Conservation (phyloP, 805 yeast species). For the Dipodascus geniculatus region DNA sequence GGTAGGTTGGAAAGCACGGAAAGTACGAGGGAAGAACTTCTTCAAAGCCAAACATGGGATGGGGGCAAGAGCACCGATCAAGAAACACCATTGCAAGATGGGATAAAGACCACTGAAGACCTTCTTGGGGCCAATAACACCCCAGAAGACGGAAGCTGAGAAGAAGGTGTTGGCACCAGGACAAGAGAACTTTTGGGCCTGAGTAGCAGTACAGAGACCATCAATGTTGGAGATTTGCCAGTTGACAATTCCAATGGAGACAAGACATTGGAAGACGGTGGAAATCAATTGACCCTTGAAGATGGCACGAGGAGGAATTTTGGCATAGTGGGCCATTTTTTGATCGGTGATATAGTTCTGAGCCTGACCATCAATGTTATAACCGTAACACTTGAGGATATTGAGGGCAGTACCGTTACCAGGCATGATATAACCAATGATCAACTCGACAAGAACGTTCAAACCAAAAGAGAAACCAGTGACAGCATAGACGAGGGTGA, state of each 20-base stretch:
- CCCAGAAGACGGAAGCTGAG: constrained; percentile 34
- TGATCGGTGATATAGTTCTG: constrained; percentile 46
- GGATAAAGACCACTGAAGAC: constrained; percentile 37
- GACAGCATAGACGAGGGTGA: constrained; percentile 47
- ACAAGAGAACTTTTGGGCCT: constrained; percentile 26
- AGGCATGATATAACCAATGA: constrained; percentile 56
- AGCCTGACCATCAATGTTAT: constrained; percentile 45
- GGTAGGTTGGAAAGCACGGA: constrained; percentile 31
- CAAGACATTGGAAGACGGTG: constrained; percentile 29
- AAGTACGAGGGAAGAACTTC: constrained; percentile 9
- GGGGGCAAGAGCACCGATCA: constrained; percentile 28
- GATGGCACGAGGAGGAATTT: constrained; percentile 31
- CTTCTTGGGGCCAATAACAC: constrained; percentile 36
- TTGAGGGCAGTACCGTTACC: constrained; percentile 46
- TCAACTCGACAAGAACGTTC: constrained; percentile 50
- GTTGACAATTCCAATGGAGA: constrained; percentile 23
- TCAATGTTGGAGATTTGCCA: constrained; percentile 23
- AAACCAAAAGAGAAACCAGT: constrained; percentile 48
- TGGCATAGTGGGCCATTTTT: constrained; percentile 36
- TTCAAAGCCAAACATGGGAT: constrained; percentile 18
- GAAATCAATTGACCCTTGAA: constrained; percentile 32
- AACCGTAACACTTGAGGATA: constrained; percentile 35
- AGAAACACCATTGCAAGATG: constrained; percentile 35
- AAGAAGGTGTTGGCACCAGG: constrained; percentile 33
- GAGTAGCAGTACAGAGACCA: constrained; percentile 20